Conservation (phyloP, 495 filamentous ascomycete genomes). For the Trichoderma reesei region DNA sequence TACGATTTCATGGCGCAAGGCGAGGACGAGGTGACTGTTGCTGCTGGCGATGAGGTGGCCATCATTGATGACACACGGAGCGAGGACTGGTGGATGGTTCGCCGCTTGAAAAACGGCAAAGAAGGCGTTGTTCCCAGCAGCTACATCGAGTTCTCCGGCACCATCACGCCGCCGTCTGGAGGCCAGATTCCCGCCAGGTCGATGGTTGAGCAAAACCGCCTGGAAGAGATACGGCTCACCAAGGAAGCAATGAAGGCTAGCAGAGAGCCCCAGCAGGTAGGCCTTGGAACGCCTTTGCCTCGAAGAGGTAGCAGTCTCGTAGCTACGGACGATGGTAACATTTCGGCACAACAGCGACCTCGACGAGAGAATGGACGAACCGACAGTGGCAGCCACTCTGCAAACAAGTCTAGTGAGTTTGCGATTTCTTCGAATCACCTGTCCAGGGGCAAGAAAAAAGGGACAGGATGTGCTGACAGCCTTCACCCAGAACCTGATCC, state of each 20-base stretch:
- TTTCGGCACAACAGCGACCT: conserved; percentile 52
- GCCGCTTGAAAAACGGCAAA: conserved; percentile 77
- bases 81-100: conserved; percentile 98
- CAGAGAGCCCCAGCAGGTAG: conserved; percentile 60
- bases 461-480: neutral
- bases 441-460: neutral
- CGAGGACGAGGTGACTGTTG: conserved; percentile 92
- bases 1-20: conserved; percentile 97
- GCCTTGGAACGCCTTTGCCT: conserved; percentile 59
- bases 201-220: conserved; percentile 69
- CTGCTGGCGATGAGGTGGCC: conserved; percentile 79
- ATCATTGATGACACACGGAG: conserved; percentile 83
- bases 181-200: conserved; percentile 59
- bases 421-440: neutral
- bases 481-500: conserved; percentile 60
- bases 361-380: conserved; percentile 55
- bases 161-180: conserved; percentile 33
- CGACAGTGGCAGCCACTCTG: conserved; percentile 30
- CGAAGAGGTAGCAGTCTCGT: conserved; percentile 58
- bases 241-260: conserved; percentile 61
- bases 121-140: conserved; percentile 98
- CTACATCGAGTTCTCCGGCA: conserved; percentile 80
- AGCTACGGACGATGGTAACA: conserved; percentile 48
- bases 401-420: conserved; percentile 64
- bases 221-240: conserved; percentile 70